These are phyloP conservation scores for Starmerella potacharoeniae DNA, from an alignment of 805 yeast genomes.

Conservation along the genomic window DNA sequence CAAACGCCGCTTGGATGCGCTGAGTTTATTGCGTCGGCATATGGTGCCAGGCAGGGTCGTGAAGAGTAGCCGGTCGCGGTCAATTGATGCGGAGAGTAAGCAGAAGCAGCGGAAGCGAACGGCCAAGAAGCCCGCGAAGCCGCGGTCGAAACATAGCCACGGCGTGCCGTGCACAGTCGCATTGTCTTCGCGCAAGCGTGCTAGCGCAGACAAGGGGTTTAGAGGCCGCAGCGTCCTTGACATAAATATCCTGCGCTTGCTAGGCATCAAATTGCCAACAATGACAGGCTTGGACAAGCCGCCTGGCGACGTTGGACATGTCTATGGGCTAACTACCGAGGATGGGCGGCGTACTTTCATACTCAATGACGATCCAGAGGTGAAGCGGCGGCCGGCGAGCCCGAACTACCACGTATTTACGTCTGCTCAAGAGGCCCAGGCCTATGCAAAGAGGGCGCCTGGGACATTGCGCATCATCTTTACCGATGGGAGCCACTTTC, in stretches of 20 bases:
- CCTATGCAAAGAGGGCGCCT: not conserved
- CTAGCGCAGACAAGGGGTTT: not conserved
- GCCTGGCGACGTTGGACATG: not conserved
- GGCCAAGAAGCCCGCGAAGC: no score
- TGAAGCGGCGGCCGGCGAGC: not conserved
- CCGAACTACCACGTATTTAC: not conserved
- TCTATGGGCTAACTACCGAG: conserved; percentile 1
- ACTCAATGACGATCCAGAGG: not conserved
- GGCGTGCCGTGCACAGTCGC: not conserved
- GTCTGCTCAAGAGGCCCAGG: not conserved
- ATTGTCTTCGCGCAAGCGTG: not conserved
- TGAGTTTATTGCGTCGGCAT: not conserved
- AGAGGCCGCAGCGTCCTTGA: conserved; percentile 6
- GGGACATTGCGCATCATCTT: not conserved
- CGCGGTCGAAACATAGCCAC: no score
- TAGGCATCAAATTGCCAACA: conserved; percentile 4
- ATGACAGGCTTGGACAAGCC: conserved; percentile 4
- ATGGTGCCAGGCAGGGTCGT: not conserved
- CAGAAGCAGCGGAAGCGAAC: not conserved
- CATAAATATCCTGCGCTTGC: conserved; percentile 8
- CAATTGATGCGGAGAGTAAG: not conserved
- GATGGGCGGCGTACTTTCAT: not conserved
- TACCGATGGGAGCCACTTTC: conserved; percentile 13
- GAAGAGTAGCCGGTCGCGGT: not conserved
- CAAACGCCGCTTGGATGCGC: not conserved